Conservation (phyloP, 805 yeast genomes). For the Candida sithepensis region DNA sequence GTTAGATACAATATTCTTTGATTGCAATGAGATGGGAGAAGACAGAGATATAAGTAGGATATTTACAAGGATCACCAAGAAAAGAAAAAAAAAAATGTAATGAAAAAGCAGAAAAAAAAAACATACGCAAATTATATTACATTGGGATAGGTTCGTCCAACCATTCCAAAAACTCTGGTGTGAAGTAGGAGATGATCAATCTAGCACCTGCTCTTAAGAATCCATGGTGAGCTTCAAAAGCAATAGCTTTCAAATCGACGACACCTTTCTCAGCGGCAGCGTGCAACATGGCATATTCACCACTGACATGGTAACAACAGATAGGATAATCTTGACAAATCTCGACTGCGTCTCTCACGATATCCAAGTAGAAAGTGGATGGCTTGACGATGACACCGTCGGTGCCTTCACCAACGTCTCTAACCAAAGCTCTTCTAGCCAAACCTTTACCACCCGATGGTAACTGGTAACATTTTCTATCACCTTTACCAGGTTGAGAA, state of each 20-base stretch:
- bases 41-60: too few relatives aligned
- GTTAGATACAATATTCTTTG: too few relatives aligned
- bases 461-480: slow-evolving; percentile 87
- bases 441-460: slow-evolving; percentile 92
- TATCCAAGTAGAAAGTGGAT: slow-evolving; percentile 89
- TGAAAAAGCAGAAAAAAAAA: background rate
- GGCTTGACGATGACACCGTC: slow-evolving; percentile 97
- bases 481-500: slow-evolving; percentile 84
- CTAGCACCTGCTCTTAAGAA: slow-evolving; percentile 95
- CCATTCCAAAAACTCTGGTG: slow-evolving; percentile 97
- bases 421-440: slow-evolving; percentile 82
- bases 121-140: background rate
- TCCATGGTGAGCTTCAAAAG: slow-evolving; percentile 88
- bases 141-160: slow-evolving; percentile 37
- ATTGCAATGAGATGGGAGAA: too few relatives aligned
- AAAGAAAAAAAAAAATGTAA: too few relatives aligned
- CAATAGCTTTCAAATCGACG: slow-evolving; percentile 73
- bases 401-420: slow-evolving; percentile 91
- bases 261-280: slow-evolving; percentile 97
- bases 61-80: too few relatives aligned
- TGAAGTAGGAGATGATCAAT: slow-evolving; percentile 83
- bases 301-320: slow-evolving; percentile 94
- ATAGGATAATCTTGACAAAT: slow-evolving; percentile 82
- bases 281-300: slow-evolving; percentile 96
- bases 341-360: slow-evolving; percentile 82